A percentile compares a stretch with the other conserved stretches of the same genome.
Evolutionary conservation across 108 stramenopile species (phyloP).

Genomic region (Skeletonema marinoi): DNA sequence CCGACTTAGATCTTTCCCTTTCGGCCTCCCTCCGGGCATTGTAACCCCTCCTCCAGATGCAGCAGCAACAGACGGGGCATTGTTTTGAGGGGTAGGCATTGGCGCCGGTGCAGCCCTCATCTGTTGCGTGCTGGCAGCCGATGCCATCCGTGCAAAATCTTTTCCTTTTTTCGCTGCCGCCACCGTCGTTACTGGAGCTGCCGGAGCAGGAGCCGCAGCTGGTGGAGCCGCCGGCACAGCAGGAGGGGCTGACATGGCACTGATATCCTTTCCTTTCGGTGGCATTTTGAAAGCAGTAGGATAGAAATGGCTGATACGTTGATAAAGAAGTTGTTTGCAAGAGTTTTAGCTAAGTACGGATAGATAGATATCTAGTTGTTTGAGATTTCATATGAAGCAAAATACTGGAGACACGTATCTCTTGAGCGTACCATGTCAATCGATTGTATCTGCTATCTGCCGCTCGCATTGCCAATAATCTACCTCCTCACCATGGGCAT

Average conservation of each 20-base stretch:
- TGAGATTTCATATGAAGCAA: too few species aligned
- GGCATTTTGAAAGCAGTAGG: neutral
- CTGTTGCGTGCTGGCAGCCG: neutral
- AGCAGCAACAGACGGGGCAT: conserved; percentile 5
- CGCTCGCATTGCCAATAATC: too few species aligned
- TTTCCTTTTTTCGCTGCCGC: conserved; percentile 21
- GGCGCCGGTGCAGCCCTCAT: neutral
- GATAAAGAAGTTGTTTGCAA: too few species aligned
- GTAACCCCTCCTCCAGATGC: neutral
- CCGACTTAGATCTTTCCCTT: conserved; percentile 83
- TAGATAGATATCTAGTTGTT: too few species aligned
- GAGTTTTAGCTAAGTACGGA: too few species aligned
- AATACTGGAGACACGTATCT: too few species aligned
- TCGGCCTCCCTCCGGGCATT: conserved; percentile 45
- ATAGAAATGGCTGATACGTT: too few species aligned
- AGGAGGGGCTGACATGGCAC: conserved; percentile 30
- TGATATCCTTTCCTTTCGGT: conserved; percentile 41
- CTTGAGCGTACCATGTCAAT: too few species aligned
- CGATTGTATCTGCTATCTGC: too few species aligned
- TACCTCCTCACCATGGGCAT: too few species aligned
- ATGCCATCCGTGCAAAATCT: conserved; percentile 16
- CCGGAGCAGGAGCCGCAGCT: neutral
- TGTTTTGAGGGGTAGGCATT: neutral
- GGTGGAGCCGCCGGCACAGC: conserved; percentile 1
- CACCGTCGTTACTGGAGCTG: neutral